A percentile compares a stretch with the other conserved stretches of the same genome.
Conservation (phyloP, 2,329 filamentous ascomycete species). For the Aspergillus hortae region DNA sequence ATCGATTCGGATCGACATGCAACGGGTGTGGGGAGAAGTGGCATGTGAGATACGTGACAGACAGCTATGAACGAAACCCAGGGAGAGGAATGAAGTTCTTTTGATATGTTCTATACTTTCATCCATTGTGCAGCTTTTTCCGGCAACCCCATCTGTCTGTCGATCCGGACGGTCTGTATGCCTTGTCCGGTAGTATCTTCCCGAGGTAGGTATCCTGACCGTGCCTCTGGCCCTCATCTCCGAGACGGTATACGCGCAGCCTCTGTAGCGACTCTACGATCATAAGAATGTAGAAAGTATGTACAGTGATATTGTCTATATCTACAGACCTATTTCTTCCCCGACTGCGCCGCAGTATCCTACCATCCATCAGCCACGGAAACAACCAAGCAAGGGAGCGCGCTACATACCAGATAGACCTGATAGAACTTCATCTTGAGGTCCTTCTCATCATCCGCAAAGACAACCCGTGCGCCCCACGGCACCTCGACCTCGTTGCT, state of each 20-base stretch:
- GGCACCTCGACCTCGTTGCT: slow-evolving; percentile 33
- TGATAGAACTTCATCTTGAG: slow-evolving; percentile 39
- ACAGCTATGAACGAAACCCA: slow-evolving; percentile 6
- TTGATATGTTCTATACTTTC: slow-evolving; percentile 20
- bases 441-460: slow-evolving; percentile 24
- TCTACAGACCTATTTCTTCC: slow-evolving; percentile 24
- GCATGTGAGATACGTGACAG: slow-evolving; percentile 5
- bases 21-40: neutral
- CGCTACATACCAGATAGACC: slow-evolving; percentile 35
- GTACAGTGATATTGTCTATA: neutral
- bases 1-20: neutral
- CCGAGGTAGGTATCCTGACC: too few species aligned
- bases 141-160: neutral
- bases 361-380: slow-evolving; percentile 9
- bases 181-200: too few species aligned
- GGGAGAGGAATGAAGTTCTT: slow-evolving; percentile 20
- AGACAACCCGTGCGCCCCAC: slow-evolving; percentile 36
- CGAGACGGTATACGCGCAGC: neutral
- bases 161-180: too few species aligned
- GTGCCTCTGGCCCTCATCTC: neutral
- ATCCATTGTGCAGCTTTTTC: slow-evolving; percentile 12
- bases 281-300: neutral
- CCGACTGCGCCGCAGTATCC: slow-evolving; percentile 33
- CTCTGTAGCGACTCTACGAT: neutral
- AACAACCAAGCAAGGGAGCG: neutral